Conservation (phyloP, 1,139 yeast genomes). For the Geotrichum macrosporum region DNA sequence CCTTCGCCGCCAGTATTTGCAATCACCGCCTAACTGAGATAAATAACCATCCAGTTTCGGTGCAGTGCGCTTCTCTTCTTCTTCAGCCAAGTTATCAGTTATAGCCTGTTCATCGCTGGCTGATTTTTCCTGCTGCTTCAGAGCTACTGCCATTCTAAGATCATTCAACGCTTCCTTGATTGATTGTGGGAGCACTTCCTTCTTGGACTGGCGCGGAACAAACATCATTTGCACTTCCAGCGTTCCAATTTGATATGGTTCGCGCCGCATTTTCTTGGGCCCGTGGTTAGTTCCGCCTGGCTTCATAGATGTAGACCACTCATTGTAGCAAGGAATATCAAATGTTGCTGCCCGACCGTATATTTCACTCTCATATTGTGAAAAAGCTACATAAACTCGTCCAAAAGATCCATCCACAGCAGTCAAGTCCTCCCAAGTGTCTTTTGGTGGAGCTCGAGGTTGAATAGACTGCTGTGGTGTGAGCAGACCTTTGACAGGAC, state of each 20-base stretch:
- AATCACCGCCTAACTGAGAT: constrained; percentile 76
- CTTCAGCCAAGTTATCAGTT: constrained; percentile 4
- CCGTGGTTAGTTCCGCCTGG: constrained; percentile 58
- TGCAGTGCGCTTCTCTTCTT: constrained; percentile 4
- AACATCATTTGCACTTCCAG: constrained; percentile 68
- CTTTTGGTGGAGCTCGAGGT: constrained; percentile 29
- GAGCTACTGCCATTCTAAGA: constrained; percentile 5
- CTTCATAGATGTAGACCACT: constrained; percentile 57
- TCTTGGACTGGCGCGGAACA: constrained; percentile 50
- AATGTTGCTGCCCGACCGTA: constrained; percentile 52
- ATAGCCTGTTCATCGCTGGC: background rate
- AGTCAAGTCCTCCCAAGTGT: constrained; percentile 15
- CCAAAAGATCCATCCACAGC: constrained; percentile 91
- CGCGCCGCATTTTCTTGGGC: constrained; percentile 35
- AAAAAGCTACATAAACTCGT: constrained; percentile 62
- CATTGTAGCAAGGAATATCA: constrained; percentile 65
- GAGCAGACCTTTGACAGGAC: constrained; percentile 5
- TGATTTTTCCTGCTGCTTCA: background rate
- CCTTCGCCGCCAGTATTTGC: constrained; percentile 59
- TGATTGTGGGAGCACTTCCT: constrained; percentile 52
- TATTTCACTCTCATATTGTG: constrained; percentile 53
- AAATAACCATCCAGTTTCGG: constrained; percentile 52
- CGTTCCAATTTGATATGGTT: constrained; percentile 61
- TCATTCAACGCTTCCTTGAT: constrained; percentile 43
- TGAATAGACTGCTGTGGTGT: background rate